These are phyloP conservation scores for Gossypium longicalyx DNA, from an alignment of 345 rosid genomes.

Conservation along the genomic window DNA sequence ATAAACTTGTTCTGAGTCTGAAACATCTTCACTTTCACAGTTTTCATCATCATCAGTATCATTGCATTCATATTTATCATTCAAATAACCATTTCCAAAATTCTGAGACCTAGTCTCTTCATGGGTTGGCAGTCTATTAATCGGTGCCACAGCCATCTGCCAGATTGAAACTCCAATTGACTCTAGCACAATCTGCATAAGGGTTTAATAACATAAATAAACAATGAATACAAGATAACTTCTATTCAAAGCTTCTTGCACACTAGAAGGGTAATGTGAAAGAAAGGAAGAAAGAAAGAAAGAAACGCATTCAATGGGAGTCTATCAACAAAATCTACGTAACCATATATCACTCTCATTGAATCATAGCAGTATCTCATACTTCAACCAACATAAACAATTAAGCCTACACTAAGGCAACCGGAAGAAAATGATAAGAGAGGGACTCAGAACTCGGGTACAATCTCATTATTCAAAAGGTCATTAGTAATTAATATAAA, in stretches of 20 bases:
- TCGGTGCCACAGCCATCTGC: conserved; percentile 82
- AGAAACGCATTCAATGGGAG: background rate
- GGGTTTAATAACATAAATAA: background rate
- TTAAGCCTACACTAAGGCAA: background rate
- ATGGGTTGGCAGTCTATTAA: conserved; percentile 7
- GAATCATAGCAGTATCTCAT: background rate
- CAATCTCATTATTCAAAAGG: background rate
- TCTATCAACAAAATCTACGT: background rate
- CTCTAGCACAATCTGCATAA: conserved; percentile 62
- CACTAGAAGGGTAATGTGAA: background rate
- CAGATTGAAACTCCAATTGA: conserved; percentile 79
- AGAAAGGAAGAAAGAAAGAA: background rate
- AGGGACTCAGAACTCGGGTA: background rate
- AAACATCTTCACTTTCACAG: conserved; percentile 57
- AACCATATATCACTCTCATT: background rate
- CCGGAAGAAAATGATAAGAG: background rate
- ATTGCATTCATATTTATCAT: conserved; percentile 30
- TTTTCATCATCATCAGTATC: conserved; percentile 37
- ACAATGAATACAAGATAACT: background rate
- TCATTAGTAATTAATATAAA: background rate
- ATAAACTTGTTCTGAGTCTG: conserved; percentile 41
- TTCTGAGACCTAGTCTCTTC: conserved; percentile 30
- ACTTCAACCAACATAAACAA: background rate
- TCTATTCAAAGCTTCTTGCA: background rate
- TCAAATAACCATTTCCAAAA: conserved; percentile 49